A percentile compares a stretch with the other conserved stretches of the same genome.
These are phyloP conservation scores for Ganoderma resinaceum DNA, from an alignment of 1,284 basidiomycete species.

Conservation along the genomic window DNA sequence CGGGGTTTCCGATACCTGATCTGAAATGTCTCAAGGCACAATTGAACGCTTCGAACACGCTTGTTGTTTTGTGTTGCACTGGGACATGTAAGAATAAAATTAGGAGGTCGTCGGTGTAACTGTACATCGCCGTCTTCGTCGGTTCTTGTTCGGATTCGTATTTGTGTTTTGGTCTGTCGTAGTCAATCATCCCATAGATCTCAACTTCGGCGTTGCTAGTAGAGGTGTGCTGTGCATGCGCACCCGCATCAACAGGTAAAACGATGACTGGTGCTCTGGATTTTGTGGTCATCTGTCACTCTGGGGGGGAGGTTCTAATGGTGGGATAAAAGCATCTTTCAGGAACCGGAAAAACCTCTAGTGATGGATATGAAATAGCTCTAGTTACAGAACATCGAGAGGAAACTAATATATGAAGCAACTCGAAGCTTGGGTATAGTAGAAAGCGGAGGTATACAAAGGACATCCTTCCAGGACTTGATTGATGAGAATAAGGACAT, in stretches of 20 bases:
- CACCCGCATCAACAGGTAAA: no score
- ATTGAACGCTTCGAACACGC: not conserved
- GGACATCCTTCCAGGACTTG: not conserved
- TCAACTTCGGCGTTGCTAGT: no score
- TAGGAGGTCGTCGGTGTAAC: not conserved
- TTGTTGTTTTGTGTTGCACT: not conserved
- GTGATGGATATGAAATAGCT: no score
- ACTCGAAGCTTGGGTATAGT: not conserved
- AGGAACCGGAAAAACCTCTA: not conserved
- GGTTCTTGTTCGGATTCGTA: not conserved
- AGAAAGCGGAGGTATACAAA: not conserved
- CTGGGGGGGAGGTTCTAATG: no score
- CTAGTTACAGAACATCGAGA: not conserved
- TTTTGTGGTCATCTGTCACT: no score
- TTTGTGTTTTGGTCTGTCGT: not conserved
- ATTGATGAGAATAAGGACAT: no score
- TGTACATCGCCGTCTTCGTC: not conserved
- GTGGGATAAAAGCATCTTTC: no score
- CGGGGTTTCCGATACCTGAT: slow-evolving; percentile 52
- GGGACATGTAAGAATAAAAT: not conserved
- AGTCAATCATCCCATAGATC: no score
- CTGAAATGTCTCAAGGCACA: slow-evolving; percentile 22
- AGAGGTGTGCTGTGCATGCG: no score
- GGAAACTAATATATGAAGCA: not conserved
- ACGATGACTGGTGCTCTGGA: no score